phyloP scores from a whole-genome alignment of 352 stramenopile genomes.

The Pythium sukuiense region DNA sequence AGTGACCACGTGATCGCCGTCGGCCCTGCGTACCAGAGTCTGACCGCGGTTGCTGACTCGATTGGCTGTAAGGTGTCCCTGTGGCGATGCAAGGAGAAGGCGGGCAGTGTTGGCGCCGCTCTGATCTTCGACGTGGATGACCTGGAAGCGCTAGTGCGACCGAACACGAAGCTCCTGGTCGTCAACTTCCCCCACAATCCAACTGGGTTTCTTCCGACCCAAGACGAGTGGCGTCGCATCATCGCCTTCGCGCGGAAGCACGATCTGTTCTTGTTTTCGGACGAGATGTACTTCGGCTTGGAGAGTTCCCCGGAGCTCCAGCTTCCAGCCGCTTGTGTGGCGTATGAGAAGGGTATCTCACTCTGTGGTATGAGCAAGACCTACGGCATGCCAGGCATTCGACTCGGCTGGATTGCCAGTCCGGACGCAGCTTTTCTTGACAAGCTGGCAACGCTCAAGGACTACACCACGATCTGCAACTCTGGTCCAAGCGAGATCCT shows the following conservation, averaged over 20 bases:
- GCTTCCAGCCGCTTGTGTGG: conserved; percentile 30
- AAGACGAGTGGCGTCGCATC: conserved; percentile 40
- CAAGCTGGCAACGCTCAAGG: conserved; percentile 48
- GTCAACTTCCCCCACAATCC: conserved; percentile 84
- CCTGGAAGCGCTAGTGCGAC: conserved; percentile 37
- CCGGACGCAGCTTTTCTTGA: conserved; percentile 36
- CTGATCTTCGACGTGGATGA: conserved; percentile 43
- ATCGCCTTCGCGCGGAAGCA: conserved; percentile 38
- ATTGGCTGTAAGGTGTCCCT: conserved; percentile 40
- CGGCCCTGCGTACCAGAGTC: conserved; percentile 54
- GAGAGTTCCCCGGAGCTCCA: conserved; percentile 30
- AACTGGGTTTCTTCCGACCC: conserved; percentile 45
- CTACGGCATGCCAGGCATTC: conserved; percentile 47
- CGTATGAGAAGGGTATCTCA: conserved; percentile 54
- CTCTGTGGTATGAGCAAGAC: conserved; percentile 64
- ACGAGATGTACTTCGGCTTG: conserved; percentile 69
- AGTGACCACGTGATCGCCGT: conserved; percentile 55
- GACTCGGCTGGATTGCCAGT: conserved; percentile 59
- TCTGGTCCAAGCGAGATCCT: conserved; percentile 59
- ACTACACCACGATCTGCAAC: conserved; percentile 77
- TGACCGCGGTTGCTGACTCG: conserved; percentile 37
- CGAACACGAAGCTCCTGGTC: conserved; percentile 60
- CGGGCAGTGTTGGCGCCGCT: conserved; percentile 11
- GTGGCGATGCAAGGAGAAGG: conserved; percentile 30
- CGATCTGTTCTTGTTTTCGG: conserved; percentile 54